Evolutionary conservation across 352 stramenopile species (phyloP), one percentile per base, ranked within the genome.

Genomic region (Phytopythium montanum): DNA sequence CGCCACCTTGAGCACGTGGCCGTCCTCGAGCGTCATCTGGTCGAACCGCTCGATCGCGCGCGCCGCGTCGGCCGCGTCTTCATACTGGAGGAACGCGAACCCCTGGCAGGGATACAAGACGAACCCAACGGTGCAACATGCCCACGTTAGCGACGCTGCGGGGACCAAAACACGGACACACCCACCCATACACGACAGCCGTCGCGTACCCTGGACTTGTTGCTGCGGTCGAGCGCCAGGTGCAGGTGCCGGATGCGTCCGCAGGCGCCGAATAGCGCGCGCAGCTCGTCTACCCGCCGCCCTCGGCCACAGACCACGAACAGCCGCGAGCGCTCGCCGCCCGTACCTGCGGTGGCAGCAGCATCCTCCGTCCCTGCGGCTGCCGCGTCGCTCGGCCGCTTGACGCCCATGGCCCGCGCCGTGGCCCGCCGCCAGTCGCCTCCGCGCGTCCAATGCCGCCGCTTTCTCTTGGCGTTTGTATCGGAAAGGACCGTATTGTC

Each of bases 61-160:
- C 12, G 54, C 44, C 9, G 84, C 81, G 39, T 81, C 69, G 0
- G 55, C 48, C 0, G 71, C 56, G 49, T 89, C 70, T 54, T 88
- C 79, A 44, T 88, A 93, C 49, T 93, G 77, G 23, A 93, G 50
- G 28, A 93, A 93, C 31, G 84, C 84, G 61, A 93, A 93, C 18
- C 84, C 84, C 83, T 88, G 33, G 10, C 33, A 38, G 1, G 33
- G 2, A 38, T 16, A 38, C 2, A 8, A 38, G 1, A 42, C 13
- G 33, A 38, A 38, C 9, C 33, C 10, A 38, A 38, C 33, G 9
- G 33, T 12, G 9, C 36, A 42, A 42, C 36, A n/a, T n/a, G n/a
- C n/a, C n/a, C n/a, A n/a, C n/a, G n/a, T n/a, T n/a, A n/a, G n/a
- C n/a, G n/a, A n/a, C n/a, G n/a, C n/a, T n/a, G n/a, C n/a, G 18